These are phyloP conservation scores for Paracorniculantispora psalliotae DNA, from an alignment of 2,329 filamentous ascomycete species.

Conservation along the genomic window DNA sequence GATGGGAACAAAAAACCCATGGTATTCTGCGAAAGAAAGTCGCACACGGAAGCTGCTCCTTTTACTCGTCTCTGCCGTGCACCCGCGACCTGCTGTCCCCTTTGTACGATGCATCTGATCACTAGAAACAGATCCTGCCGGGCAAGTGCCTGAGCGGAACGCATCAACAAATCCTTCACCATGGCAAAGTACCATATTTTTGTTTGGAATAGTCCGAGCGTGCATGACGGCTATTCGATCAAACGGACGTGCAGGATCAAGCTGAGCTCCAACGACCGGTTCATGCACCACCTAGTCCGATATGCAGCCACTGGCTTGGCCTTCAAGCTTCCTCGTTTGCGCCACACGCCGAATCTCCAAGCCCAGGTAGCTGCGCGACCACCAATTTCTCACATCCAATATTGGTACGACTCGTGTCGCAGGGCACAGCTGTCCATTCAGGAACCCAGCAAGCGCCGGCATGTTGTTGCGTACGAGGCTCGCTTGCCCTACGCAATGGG, in stretches of 20 bases:
- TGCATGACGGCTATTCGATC: neutral
- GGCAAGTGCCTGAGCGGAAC: neutral
- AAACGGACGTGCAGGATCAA: neutral
- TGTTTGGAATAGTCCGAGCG: slow-evolving; percentile 1
- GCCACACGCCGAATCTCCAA: neutral
- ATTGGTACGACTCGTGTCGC: neutral
- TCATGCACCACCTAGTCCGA: neutral
- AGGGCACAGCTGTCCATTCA: neutral
- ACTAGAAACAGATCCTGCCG: neutral
- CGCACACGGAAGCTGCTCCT: neutral
- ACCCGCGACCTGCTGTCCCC: neutral
- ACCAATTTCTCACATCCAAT: neutral
- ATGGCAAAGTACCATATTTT: neutral
- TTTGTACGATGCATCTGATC: neutral
- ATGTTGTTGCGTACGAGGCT: slow-evolving; percentile 13
- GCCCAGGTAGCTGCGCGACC: neutral
- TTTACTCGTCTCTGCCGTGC: neutral
- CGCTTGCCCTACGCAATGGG: neutral
- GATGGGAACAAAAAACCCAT: neutral
- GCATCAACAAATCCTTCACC: neutral
- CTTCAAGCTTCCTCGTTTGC: neutral
- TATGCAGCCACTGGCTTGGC: neutral
- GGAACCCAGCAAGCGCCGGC: slow-evolving; percentile 2
- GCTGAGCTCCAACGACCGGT: neutral
- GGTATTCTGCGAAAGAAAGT: neutral